Evolutionary conservation across 208 protist species (phyloP).

Genomic region (Crithidia thermophila): DNA sequence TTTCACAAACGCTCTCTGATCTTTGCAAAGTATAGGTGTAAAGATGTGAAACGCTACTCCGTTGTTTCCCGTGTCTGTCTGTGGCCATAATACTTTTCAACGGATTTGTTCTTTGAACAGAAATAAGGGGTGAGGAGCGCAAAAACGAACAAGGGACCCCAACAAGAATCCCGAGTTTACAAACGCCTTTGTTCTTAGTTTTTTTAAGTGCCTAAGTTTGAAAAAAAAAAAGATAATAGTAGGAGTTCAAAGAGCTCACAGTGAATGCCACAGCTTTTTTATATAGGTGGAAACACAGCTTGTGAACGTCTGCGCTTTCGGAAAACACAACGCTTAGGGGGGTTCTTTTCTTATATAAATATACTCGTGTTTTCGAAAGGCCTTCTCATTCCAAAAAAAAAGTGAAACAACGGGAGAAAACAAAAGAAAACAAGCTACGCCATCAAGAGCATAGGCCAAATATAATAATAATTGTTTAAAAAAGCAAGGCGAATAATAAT

Average conservation of each 20-base stretch:
- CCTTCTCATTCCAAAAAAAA: neutral
- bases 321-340: no score
- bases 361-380: neutral
- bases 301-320: neutral
- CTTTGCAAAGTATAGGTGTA: no score
- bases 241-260: neutral
- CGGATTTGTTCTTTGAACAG: constrained; percentile 6
- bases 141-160: neutral
- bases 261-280: neutral
- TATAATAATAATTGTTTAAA: constrained; percentile 10
- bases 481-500: constrained; percentile 4
- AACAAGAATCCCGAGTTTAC: no score
- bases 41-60: no score
- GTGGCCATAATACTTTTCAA: no score
- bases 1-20: no score
- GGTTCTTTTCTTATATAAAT: neutral
- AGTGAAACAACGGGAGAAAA: constrained; percentile 8
- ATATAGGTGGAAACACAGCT: no score
- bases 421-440: constrained; percentile 3
- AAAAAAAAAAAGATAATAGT: constrained; percentile 9
- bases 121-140: constrained; percentile 4
- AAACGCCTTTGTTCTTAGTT: neutral
- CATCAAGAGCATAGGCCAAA: neutral
- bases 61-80: neutral
- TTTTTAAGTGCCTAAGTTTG: constrained; percentile 20